Evolutionary conservation across 1,284 basidiomycete genomes (phyloP).

Genomic region (Cutaneotrichosporon dermatis): DNA sequence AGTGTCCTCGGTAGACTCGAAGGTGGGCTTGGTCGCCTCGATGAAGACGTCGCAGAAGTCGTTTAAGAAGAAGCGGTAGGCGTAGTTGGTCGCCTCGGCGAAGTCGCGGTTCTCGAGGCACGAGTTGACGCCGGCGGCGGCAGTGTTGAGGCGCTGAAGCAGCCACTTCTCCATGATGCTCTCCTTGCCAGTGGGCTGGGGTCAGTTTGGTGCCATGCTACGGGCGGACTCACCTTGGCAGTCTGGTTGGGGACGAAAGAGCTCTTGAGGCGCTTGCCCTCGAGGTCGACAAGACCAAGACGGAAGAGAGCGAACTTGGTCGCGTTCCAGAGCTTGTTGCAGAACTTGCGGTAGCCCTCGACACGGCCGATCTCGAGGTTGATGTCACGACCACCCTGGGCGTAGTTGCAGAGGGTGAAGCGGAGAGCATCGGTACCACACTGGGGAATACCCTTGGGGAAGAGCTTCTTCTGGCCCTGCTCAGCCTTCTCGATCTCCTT

Average conservation of each 20-base stretch:
- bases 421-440: conserved; percentile 96
- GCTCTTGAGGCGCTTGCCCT: conserved; percentile 50
- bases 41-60: conserved; percentile 99
- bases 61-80: conserved; percentile 96
- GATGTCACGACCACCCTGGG: conserved; percentile 81
- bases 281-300: conserved; percentile 58
- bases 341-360: conserved; percentile 99
- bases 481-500: conserved; percentile 89
- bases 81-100: conserved; percentile 78
- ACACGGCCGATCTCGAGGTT: conserved; percentile 93
- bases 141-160: conserved; percentile 84
- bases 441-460: conserved; percentile 97
- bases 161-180: conserved; percentile 94
- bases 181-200: conserved; percentile 74
- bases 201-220: not conserved
- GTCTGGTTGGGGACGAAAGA: conserved; percentile 69
- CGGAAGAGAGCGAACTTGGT: conserved; percentile 98
- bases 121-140: conserved; percentile 70
- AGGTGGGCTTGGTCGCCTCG: conserved; percentile 97
- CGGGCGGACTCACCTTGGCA: conserved; percentile 47
- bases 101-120: conserved; percentile 80
- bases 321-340: conserved; percentile 99
- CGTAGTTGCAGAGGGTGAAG: conserved; percentile 93
- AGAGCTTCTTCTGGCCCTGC: conserved; percentile 96
- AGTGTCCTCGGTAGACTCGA: conserved; percentile 65